These are phyloP conservation scores for Candida tropicalis DNA, from an alignment of 1,139 yeast species.

Conservation along the genomic window DNA sequence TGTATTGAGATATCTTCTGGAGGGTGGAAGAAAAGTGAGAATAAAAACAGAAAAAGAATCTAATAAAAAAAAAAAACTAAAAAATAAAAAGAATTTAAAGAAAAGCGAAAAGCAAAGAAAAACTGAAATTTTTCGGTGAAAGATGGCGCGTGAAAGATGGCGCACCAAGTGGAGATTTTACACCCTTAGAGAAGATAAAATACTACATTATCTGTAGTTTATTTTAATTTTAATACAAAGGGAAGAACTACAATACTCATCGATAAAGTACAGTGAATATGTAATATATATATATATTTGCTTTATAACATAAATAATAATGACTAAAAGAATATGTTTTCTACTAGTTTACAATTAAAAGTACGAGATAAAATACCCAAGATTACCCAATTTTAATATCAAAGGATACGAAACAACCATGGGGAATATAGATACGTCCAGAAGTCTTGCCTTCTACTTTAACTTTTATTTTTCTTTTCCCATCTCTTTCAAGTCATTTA, in stretches of 20 bases:
- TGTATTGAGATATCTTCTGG: neutral
- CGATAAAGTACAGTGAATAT: conserved; percentile 1
- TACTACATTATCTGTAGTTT: too few relatives aligned
- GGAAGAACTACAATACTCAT: too few relatives aligned
- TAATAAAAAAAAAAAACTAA: neutral
- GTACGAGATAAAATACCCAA: too few relatives aligned
- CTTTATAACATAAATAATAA: neutral
- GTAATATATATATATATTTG: neutral
- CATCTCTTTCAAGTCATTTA: neutral
- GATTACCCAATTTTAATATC: too few relatives aligned
- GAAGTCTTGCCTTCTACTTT: too few relatives aligned
- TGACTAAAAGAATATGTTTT: neutral
- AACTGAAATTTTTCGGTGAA: conserved; percentile 2
- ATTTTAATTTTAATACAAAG: too few relatives aligned
- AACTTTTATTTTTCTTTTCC: too few relatives aligned
- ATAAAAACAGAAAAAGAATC: conserved; percentile 9
- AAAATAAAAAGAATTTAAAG: conserved; percentile 6
- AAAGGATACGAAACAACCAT: too few relatives aligned
- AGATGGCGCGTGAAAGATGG: conserved; percentile 6
- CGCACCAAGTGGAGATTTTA: too few relatives aligned
- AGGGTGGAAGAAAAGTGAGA: conserved; percentile 4
- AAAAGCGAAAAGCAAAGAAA: neutral
- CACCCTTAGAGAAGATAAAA: too few relatives aligned
- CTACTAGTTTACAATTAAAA: conserved; percentile 2
- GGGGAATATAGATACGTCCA: too few relatives aligned